Percentiles rank a stretch among this genome's conserved stretches.
These are phyloP conservation scores for Saitozyma podzolica DNA, from an alignment of 768 basidiomycete species.

Conservation along the genomic window DNA sequence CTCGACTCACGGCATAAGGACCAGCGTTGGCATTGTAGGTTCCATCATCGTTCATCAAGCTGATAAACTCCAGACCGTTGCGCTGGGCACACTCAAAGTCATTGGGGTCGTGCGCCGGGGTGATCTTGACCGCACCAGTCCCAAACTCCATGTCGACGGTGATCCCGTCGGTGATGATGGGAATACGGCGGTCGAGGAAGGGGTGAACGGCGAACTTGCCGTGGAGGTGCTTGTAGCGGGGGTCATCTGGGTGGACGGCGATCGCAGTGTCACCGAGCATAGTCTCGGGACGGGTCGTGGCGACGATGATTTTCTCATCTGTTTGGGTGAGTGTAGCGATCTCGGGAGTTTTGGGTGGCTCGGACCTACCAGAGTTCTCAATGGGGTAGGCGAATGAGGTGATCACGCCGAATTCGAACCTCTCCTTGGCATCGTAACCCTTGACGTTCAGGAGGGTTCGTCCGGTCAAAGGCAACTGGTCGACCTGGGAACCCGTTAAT, in stretches of 20 bases:
- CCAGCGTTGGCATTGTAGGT: constrained; percentile 91
- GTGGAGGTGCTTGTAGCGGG: constrained; percentile 89
- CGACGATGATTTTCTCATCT: constrained; percentile 90
- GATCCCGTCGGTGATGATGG: constrained; percentile 81
- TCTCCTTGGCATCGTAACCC: constrained; percentile 91
- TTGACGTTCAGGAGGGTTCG: constrained; percentile 85
- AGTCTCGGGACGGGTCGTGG: constrained; percentile 97
- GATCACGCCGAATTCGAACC: constrained; percentile 94
- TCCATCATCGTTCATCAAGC: constrained; percentile 93
- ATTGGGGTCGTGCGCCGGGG: constrained; percentile 94
- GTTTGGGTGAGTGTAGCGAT: neutral
- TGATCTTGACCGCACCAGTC: constrained; percentile 98
- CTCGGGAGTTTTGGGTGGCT: neutral
- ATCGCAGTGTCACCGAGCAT: constrained; percentile 98
- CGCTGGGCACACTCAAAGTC: constrained; percentile 92
- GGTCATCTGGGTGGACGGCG: constrained; percentile 91
- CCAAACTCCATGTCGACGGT: constrained; percentile 91
- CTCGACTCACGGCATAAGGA: constrained; percentile 62
- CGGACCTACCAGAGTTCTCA: constrained; percentile 69
- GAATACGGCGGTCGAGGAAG: constrained; percentile 79
- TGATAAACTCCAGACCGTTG: constrained; percentile 87
- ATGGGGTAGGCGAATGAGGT: constrained; percentile 94
- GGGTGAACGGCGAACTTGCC: constrained; percentile 90
- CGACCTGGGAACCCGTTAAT: constrained; percentile 62
- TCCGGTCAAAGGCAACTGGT: constrained; percentile 83